These are phyloP conservation scores for Poa annua DNA, from an alignment of 176 grass and related monocot species.

Conservation along the genomic window DNA sequence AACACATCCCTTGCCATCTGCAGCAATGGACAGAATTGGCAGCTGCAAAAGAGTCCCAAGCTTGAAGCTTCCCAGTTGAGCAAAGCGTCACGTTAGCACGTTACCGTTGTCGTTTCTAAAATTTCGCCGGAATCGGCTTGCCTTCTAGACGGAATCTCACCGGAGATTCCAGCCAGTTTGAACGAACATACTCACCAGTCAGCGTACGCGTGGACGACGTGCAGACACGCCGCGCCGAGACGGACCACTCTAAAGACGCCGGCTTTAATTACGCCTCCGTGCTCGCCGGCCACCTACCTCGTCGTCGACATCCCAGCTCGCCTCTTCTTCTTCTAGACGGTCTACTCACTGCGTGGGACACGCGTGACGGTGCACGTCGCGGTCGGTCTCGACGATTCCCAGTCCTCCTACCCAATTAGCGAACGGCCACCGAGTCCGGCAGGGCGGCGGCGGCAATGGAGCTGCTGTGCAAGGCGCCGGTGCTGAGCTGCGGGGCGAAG, in stretches of 20 bases:
- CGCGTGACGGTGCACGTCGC: too few relatives aligned
- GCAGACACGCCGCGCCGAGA: too few relatives aligned
- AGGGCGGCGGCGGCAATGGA: slow-evolving; percentile 41
- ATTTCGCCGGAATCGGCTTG: too few relatives aligned
- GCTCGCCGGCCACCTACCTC: not conserved
- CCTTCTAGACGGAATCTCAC: too few relatives aligned
- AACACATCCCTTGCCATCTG: not conserved
- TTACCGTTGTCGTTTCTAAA: too few relatives aligned
- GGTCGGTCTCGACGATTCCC: too few relatives aligned
- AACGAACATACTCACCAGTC: not conserved
- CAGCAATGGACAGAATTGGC: not conserved
- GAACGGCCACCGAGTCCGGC: not conserved
- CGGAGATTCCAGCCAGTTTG: not conserved
- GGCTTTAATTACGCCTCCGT: not conserved
- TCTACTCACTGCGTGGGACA: not conserved
- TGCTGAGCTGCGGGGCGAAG: slow-evolving; percentile 44
- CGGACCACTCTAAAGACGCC: too few relatives aligned
- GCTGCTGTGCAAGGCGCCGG: slow-evolving; percentile 43
- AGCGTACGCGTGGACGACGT: not conserved
- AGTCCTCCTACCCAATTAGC: not conserved
- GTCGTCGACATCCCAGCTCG: not conserved
- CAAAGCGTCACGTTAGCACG: not conserved
- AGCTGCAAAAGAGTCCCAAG: not conserved
- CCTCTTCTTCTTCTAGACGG: not conserved
- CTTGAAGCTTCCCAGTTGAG: not conserved